These are phyloP conservation scores for Saccharomycopsis oosterbeekiorum DNA, from an alignment of 805 yeast species.

Conservation along the genomic window DNA sequence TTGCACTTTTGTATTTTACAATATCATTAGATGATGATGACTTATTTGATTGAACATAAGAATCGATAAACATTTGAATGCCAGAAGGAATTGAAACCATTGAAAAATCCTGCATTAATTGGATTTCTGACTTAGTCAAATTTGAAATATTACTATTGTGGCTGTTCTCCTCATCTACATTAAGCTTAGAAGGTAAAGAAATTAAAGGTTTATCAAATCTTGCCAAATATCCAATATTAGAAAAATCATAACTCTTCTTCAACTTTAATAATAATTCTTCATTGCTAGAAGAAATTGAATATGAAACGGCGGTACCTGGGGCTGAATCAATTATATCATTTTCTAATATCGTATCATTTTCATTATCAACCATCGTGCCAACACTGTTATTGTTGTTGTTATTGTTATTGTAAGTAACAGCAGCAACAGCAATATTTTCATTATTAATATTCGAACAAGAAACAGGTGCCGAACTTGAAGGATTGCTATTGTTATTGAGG, in stretches of 20 bases:
- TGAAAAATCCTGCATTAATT: constrained; percentile 4
- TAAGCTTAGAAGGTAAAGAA: not conserved
- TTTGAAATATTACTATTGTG: not conserved
- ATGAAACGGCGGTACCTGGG: not conserved
- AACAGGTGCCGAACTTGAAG: not conserved
- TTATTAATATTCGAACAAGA: not conserved
- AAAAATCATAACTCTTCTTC: not conserved
- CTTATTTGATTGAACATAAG: constrained; percentile 19
- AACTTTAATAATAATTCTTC: not conserved
- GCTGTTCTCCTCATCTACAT: not conserved
- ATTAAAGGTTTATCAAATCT: not conserved
- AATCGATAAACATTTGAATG: constrained; percentile 24
- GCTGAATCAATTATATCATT: not conserved
- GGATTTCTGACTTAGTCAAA: not conserved
- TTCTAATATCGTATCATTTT: not conserved
- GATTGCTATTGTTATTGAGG: not conserved
- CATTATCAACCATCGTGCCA: not conserved
- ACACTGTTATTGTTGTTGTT: not conserved
- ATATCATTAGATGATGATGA: not conserved
- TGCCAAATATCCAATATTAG: not conserved
- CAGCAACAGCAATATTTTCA: not conserved
- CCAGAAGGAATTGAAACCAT: constrained; percentile 23
- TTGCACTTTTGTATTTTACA: not conserved
- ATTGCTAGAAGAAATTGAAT: not conserved
- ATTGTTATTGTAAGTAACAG: not conserved